A percentile compares a stretch with the other conserved stretches of the same genome.
phyloP scores from a whole-genome alignment of 2,329 filamentous ascomycete genomes.

The Fusarium pseudograminearum region DNA sequence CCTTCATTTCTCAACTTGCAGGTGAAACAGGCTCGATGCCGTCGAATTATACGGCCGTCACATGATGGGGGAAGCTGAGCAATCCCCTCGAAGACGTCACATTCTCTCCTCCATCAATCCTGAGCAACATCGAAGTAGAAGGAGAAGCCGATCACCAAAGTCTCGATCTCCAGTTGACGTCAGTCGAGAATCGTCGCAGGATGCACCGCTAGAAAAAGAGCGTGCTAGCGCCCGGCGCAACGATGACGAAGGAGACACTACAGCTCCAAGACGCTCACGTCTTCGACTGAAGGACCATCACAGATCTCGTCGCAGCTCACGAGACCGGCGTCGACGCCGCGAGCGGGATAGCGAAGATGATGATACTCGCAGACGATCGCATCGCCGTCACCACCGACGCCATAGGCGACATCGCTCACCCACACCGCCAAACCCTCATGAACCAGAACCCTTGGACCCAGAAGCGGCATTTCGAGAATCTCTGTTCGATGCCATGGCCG shows the following conservation, averaged over 20 bases:
- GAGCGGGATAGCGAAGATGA: constrained; percentile 39
- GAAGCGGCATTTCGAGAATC: constrained; percentile 89
- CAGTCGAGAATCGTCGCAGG: constrained; percentile 12
- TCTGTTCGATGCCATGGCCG: constrained; percentile 95
- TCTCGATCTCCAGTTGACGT: constrained; percentile 11
- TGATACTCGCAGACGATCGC: constrained; percentile 37
- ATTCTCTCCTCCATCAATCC: constrained; percentile 64
- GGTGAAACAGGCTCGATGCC: constrained; percentile 18
- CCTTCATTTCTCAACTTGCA: neutral
- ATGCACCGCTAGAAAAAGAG: constrained; percentile 20
- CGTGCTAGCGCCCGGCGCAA: constrained; percentile 17
- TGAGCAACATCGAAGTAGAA: constrained; percentile 15
- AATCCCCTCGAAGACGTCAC: constrained; percentile 59
- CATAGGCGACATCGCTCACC: constrained; percentile 57
- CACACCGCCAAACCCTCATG: constrained; percentile 62
- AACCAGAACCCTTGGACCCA: constrained; percentile 67
- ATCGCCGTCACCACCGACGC: constrained; percentile 50
- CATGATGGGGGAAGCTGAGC: constrained; percentile 51
- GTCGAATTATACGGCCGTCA: constrained; percentile 39
- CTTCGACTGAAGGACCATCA: constrained; percentile 52
- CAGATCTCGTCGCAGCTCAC: constrained; percentile 46
- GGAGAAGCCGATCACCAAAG: constrained; percentile 28
- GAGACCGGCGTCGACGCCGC: constrained; percentile 28
- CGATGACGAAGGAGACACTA: constrained; percentile 37
- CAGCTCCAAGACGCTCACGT: constrained; percentile 49